Conservation (phyloP, 345 rosid genomes). For the Litchi chinensis region DNA sequence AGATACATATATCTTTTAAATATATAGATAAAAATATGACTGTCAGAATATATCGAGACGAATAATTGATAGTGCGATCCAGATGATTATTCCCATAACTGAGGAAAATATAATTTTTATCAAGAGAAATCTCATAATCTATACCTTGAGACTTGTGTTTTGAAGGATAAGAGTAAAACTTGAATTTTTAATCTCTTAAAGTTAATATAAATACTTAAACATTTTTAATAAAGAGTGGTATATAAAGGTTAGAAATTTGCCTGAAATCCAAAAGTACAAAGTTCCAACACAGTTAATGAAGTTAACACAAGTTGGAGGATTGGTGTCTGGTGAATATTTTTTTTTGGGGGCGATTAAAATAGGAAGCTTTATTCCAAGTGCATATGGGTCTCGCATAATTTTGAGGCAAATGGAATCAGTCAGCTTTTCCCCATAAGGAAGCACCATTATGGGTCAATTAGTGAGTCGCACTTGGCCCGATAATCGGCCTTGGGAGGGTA, state of each 20-base stretch:
- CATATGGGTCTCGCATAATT: slow-evolving; percentile 34
- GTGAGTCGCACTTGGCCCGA: slow-evolving; percentile 22
- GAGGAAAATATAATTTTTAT: too few relatives aligned
- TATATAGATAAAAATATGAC: too few relatives aligned
- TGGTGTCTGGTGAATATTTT: neutral
- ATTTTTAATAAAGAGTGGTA: too few relatives aligned
- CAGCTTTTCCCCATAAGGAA: slow-evolving; percentile 32
- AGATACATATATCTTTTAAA: too few relatives aligned
- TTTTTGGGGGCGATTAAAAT: slow-evolving; percentile 16
- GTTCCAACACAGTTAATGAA: neutral
- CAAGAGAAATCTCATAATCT: too few relatives aligned
- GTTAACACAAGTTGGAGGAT: neutral
- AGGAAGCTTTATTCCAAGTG: slow-evolving; percentile 18
- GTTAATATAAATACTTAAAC: too few relatives aligned
- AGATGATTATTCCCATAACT: too few relatives aligned
- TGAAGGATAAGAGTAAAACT: too few relatives aligned
- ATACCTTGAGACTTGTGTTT: too few relatives aligned
- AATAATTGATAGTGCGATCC: too few relatives aligned
- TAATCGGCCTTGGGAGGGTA: slow-evolving; percentile 13
- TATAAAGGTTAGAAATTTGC: neutral
- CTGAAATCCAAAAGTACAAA: neutral
- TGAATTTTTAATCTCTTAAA: too few relatives aligned
- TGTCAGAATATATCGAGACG: too few relatives aligned
- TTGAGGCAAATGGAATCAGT: slow-evolving; percentile 50
- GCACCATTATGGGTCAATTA: slow-evolving; percentile 33